Base-by-base conservation (phyloP, 805 yeast genomes). In the Candida nanaspora region DNA sequence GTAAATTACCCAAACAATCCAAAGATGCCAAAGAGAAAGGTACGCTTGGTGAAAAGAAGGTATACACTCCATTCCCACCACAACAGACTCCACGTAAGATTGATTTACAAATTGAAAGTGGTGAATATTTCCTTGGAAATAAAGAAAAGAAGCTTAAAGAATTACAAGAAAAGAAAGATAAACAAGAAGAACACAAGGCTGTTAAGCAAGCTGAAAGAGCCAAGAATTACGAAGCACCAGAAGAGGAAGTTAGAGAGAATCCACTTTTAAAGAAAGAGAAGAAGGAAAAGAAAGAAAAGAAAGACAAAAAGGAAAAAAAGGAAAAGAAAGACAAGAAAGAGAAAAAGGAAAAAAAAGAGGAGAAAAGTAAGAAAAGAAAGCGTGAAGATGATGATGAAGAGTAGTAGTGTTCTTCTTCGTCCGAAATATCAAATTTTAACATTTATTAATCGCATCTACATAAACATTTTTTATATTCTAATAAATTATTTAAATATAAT, bases 21-120 rank as follows among this genome's bases (percentile, higher is more conserved):
- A 76, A 66, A 52, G 75, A 69, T 52, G 80, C 62, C 38, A 58
- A 56, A 49, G 68, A 64, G 42, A 65, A 62, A 51, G 63, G 63
- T 54, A 57, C 55, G 38, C 60, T 56, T 35, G 71, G 72, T 66
- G 66, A 63, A 40, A 73, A 76, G 70, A 89, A 82, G 65, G 81
- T 78, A 3, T 91, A 91, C 76, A 93, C 98, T 27, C 98, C 98
- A 59, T 93, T 93, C 88, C 98, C 98, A 68, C 98, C 98, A 53
- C 85, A 86, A 39, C 98, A 86, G 66, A 77, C 79, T 50, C 98
- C 98, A 57, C 83, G 98, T 72, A 89, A 93, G 85, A 72, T 93
- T 64, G 98, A 93, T 76, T 69, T 89, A 61, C 95, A 88, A 69
- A 88, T 93, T 64, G 98, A 93, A 65, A 81, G 94, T 70, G 98